Evolutionary conservation across 257 asterid species (phyloP), one percentile per base, ranked within the genome.

Genomic region (Craterostigma plantagineum): DNA sequence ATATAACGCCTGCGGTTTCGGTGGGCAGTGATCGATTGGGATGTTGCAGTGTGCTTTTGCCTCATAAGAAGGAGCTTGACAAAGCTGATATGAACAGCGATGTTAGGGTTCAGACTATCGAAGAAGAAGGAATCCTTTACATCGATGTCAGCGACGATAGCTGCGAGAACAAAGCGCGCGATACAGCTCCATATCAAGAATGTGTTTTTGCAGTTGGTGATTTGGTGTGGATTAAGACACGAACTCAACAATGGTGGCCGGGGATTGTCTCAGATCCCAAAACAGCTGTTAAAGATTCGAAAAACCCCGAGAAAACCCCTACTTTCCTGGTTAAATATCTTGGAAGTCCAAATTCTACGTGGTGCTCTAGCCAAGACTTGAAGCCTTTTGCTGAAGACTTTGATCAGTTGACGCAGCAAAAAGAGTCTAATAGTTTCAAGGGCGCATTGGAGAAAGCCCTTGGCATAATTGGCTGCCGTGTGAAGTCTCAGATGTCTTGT

Each of bases 231-330:
- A 67, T 63, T 35, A 81, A 68, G 61, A 71, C 80, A 52, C 66
- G 63, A 55, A 52, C 72, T 16, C 62, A 63, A 42, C 36, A 61
- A 33, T 85, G 96, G 96, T 85, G 96, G 92, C 96, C 96, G 0
- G 94, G 91, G 41, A 59, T 71, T 50, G 52, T 85, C 45, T 63
- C 56, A 6, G 75, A 66, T 67, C 79, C 84, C 45, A 50, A 68
- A 8, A 14, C 11, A 23, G 56, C 55, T 18, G 27, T 56, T 4
- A 55, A 54, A 9, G 66, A 54, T 42, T 18, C 37, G 12, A 50
- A 36, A 14, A 57, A 59, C 53, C 43, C 71, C 17, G 59, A 49
- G 8, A 43, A 56, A 17, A 63, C 23, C 60, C 60, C 50, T 23
- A 11, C 45, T 38, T 54, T 63, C 56, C 70, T 77, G 35, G 86